phyloP scores from a whole-genome alignment of 441 rosid species.

The Kokia cookei region DNA sequence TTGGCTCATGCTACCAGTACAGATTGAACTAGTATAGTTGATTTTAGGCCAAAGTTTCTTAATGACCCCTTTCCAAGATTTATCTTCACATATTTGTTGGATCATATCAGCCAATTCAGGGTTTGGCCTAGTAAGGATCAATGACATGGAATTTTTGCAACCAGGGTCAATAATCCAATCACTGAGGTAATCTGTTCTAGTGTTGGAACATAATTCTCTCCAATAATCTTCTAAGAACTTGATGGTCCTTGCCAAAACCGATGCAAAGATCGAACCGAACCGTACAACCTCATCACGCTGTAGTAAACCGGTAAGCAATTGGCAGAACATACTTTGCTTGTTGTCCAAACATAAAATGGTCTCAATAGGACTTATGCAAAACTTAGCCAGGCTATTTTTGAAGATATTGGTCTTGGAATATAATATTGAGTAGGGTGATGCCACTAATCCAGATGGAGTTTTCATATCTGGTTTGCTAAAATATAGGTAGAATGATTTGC shows the following conservation, averaged over 20 bases:
- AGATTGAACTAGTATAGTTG: constrained; percentile 52
- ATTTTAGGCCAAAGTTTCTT: constrained; percentile 59
- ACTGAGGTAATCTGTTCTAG: no score
- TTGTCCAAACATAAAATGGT: constrained; percentile 54
- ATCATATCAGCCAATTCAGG: constrained; percentile 38
- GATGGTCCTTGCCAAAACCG: constrained; percentile 52
- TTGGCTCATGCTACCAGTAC: constrained; percentile 75
- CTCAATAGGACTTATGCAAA: constrained; percentile 21
- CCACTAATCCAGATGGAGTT: no score
- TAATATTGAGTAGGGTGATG: no score
- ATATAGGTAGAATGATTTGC: no score
- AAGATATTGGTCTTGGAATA: constrained; percentile 14
- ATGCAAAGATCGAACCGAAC: constrained; percentile 64
- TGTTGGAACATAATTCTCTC: constrained; percentile 3
- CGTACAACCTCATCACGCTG: constrained; percentile 56
- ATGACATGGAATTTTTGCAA: constrained; percentile 35
- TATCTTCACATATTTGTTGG: background rate
- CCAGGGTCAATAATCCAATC: background rate
- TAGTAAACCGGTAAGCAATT: constrained; percentile 56
- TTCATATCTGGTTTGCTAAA: no score
- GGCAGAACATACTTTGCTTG: constrained; percentile 64
- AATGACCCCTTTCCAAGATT: constrained; percentile 71
- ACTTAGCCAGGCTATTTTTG: constrained; percentile 44
- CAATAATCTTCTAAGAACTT: constrained; percentile 13
- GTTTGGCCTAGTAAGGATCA: constrained; percentile 30